Conservation (phyloP, 495 filamentous ascomycete species). For the Staphylotrichum tortipilum region DNA sequence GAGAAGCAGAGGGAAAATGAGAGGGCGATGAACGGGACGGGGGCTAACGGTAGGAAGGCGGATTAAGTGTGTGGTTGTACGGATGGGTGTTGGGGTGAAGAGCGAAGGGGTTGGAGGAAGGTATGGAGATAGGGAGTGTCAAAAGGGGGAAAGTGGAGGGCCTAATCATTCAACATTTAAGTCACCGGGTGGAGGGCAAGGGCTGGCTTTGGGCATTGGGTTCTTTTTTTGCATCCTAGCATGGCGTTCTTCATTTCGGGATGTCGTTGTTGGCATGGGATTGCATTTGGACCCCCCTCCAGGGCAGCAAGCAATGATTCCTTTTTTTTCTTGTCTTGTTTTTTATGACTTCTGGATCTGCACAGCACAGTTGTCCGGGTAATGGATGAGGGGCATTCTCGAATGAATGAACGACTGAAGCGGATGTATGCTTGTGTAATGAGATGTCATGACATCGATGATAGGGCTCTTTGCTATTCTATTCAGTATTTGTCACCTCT, state of each 20-base stretch:
- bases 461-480: too few species aligned
- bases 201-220: conserved; percentile 3
- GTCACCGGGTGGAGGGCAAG: neutral
- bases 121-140: neutral
- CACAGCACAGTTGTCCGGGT: neutral
- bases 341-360: neutral
- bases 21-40: conserved; percentile 18
- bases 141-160: neutral
- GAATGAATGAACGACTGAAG: too few species aligned
- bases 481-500: too few species aligned
- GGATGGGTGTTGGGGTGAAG: neutral
- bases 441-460: too few species aligned
- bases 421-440: neutral
- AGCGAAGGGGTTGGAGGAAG: neutral
- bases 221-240: conserved; percentile 4
- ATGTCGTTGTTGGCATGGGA: neutral
- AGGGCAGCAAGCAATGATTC: neutral
- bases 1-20: conserved; percentile 45
- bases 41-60: conserved; percentile 2
- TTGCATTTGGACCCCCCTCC: neutral
- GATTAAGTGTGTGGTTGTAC: too few species aligned
- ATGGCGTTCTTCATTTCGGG: conserved; percentile 3
- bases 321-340: neutral
- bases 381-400: neutral
- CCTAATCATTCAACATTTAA: neutral